Percentiles rank a stretch among this genome's conserved stretches.
These are phyloP conservation scores for Aureobasidium vineae DNA, from an alignment of 2,329 filamentous ascomycete genomes.

Conservation along the genomic window DNA sequence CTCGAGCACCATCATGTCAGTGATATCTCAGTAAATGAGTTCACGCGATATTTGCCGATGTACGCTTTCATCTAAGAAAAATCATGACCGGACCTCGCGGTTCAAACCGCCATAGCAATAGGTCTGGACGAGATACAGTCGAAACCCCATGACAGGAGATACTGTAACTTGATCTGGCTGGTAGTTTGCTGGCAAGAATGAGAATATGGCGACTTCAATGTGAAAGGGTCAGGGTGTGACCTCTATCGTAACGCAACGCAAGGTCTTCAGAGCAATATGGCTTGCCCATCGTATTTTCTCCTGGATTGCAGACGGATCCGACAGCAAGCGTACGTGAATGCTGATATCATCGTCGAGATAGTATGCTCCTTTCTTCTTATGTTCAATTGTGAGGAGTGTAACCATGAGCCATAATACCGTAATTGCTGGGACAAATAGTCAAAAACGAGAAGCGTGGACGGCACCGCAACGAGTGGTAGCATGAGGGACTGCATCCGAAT, in stretches of 20 bases:
- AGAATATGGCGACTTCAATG: neutral
- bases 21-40: neutral
- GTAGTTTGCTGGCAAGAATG: neutral
- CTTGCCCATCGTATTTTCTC: too few species aligned
- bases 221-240: neutral
- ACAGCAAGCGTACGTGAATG: too few species aligned
- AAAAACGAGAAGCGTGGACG: neutral
- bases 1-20: neutral
- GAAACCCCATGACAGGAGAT: neutral
- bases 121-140: neutral
- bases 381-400: neutral
- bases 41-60: neutral
- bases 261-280: neutral
- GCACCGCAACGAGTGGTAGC: neutral
- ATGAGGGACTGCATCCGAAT: neutral
- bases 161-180: neutral
- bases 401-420: neutral
- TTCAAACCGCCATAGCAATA: neutral
- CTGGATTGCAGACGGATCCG: too few species aligned
- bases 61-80: neutral
- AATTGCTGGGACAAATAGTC: neutral
- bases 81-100: neutral
- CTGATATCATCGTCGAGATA: too few species aligned
- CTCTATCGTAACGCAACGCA: neutral
- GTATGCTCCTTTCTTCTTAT: too few species aligned